A percentile compares a stretch with the other conserved stretches of the same genome.
Conservation (phyloP, 2,329 filamentous ascomycete genomes). For the Byssothecium circinans region DNA sequence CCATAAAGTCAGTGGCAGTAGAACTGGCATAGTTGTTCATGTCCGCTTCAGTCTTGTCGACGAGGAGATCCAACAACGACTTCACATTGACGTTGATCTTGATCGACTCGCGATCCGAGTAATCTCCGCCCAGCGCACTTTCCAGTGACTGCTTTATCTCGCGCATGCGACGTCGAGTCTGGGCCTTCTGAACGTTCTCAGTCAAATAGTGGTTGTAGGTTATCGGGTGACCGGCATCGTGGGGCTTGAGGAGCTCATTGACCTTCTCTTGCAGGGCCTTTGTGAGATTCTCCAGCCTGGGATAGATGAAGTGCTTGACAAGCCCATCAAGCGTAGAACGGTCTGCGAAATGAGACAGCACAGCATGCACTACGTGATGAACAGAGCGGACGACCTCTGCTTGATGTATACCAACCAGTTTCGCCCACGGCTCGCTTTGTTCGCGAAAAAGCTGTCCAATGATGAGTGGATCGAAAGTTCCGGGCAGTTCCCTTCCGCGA, state of each 20-base stretch:
- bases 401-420: constrained; percentile 2
- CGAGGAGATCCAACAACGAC: constrained; percentile 13
- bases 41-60: constrained; percentile 21
- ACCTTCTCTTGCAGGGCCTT: constrained; percentile 12
- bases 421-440: constrained; percentile 21
- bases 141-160: constrained; percentile 19
- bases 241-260: constrained; percentile 16
- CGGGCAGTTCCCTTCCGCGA: constrained; percentile 23
- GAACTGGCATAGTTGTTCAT: constrained; percentile 36
- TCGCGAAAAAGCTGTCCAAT: constrained; percentile 23
- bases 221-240: constrained; percentile 24
- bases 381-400: constrained; percentile 10
- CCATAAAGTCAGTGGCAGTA: constrained; percentile 32
- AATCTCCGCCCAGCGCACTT: constrained; percentile 9
- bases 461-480: constrained; percentile 25
- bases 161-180: constrained; percentile 12
- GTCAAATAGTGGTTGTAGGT: constrained; percentile 46
- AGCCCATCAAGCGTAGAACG: constrained; percentile 4
- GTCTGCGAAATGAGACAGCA: constrained; percentile 11
- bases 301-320: constrained; percentile 5
- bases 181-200: constrained; percentile 37
- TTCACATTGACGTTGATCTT: constrained; percentile 9
- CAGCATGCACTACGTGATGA: neutral
- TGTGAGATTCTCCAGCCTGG: constrained; percentile 6
- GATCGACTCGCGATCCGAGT: neutral